Conservation (phyloP, 2,329 filamentous ascomycete species). For the Pestalotiopsis sp. region DNA sequence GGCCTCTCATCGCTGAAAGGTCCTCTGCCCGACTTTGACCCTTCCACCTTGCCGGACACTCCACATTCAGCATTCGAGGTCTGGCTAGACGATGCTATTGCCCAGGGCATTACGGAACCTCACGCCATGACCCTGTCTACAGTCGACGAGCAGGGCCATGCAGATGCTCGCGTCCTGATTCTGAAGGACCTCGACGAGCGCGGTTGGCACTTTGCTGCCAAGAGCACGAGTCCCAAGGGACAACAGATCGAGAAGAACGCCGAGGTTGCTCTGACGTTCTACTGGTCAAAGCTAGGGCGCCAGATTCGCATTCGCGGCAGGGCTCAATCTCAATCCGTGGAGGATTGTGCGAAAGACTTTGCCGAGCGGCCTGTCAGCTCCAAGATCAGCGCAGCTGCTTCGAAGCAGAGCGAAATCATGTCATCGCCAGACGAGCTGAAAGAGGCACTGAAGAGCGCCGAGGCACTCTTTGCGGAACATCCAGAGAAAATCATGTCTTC, state of each 20-base stretch:
- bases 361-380: neutral
- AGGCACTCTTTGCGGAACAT: neutral
- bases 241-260: constrained; percentile 4
- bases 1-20: neutral
- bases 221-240: constrained; percentile 1
- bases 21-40: constrained; percentile 1
- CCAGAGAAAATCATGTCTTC: neutral
- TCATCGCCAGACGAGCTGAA: neutral
- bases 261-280: neutral
- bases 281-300: constrained; percentile 5
- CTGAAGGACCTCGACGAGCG: constrained; percentile 7
- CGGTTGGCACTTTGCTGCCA: constrained; percentile 8
- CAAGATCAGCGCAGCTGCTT: constrained; percentile 4
- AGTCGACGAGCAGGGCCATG: neutral
- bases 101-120: constrained; percentile 2
- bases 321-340: neutral
- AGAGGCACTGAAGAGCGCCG: neutral
- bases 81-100: constrained; percentile 7
- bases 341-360: constrained; percentile 5
- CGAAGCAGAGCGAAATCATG: constrained; percentile 3
- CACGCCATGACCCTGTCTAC: constrained; percentile 6
- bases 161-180: constrained; percentile 8
- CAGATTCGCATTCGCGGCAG: constrained; percentile 5
- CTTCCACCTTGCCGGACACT: neutral
- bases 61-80: neutral